These are phyloP conservation scores for Aureobasidium sp. DNA, from an alignment of 2,329 filamentous ascomycete species.

Conservation along the genomic window DNA sequence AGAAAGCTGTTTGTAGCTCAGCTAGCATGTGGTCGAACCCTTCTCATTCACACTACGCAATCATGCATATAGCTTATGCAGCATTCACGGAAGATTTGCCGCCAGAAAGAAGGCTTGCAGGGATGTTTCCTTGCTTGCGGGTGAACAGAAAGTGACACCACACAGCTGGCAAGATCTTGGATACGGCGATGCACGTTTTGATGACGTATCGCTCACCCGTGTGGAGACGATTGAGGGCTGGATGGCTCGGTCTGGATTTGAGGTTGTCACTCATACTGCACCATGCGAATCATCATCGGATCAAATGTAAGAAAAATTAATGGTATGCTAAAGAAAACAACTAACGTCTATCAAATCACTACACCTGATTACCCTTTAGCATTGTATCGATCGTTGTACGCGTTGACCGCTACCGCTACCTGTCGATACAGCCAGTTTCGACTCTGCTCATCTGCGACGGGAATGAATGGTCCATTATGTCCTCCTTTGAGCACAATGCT, in stretches of 20 bases:
- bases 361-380: slow-evolving; percentile 43
- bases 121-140: slow-evolving; percentile 12
- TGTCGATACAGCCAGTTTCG: slow-evolving; percentile 61
- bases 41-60: slow-evolving; percentile 2
- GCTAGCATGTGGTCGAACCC: neutral
- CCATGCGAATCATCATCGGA: neutral
- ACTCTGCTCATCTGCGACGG: slow-evolving; percentile 77
- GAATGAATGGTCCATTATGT: slow-evolving; percentile 89
- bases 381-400: slow-evolving; percentile 61
- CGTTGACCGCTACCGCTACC: slow-evolving; percentile 60
- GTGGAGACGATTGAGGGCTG: neutral
- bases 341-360: neutral
- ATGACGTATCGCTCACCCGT: slow-evolving; percentile 2
- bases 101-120: slow-evolving; percentile 2
- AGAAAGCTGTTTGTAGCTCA: neutral
- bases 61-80: slow-evolving; percentile 9
- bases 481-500: slow-evolving; percentile 83
- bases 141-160: neutral
- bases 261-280: neutral
- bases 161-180: neutral
- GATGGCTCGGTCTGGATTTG: neutral
- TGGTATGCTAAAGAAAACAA: neutral
- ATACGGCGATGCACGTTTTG: neutral
- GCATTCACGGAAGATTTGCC: slow-evolving; percentile 3
- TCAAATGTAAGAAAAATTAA: neutral